These are phyloP conservation scores for Arabidopsis lyrata DNA, from an alignment of 441 rosid species.

Conservation along the genomic window DNA sequence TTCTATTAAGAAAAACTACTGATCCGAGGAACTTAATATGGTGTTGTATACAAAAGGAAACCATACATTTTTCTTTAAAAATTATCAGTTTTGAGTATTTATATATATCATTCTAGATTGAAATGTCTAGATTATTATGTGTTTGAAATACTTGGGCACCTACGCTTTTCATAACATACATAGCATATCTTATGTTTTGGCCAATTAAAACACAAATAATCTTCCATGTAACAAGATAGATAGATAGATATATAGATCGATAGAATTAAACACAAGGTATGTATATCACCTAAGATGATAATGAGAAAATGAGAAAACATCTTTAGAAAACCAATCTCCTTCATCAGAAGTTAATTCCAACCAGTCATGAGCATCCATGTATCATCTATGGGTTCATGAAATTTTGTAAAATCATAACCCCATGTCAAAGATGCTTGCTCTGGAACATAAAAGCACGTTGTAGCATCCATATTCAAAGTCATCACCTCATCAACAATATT, in stretches of 20 bases:
- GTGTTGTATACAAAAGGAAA: not conserved
- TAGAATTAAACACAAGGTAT: not conserved
- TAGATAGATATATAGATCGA: not conserved
- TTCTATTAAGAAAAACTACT: too few relatives aligned
- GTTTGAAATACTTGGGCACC: not conserved
- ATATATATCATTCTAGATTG: not conserved
- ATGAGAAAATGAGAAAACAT: slow-evolving; percentile 5
- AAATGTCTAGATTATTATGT: not conserved
- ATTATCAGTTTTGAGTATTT: not conserved
- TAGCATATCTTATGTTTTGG: not conserved
- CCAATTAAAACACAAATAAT: not conserved
- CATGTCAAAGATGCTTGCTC: not conserved
- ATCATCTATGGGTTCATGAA: not conserved
- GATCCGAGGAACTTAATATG: not conserved
- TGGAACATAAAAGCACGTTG: not conserved
- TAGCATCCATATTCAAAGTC: not conserved
- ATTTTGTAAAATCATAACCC: not conserved
- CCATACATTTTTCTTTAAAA: too few relatives aligned
- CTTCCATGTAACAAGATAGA: not conserved
- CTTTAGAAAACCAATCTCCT: not conserved
- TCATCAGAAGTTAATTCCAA: not conserved
- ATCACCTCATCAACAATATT: not conserved
- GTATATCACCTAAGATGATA: not conserved
- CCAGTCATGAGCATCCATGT: not conserved
- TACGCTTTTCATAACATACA: not conserved